Evolutionary conservation across 2,329 filamentous ascomycete genomes (phyloP).

Genomic region (Sarocladiaceae sp.): DNA sequence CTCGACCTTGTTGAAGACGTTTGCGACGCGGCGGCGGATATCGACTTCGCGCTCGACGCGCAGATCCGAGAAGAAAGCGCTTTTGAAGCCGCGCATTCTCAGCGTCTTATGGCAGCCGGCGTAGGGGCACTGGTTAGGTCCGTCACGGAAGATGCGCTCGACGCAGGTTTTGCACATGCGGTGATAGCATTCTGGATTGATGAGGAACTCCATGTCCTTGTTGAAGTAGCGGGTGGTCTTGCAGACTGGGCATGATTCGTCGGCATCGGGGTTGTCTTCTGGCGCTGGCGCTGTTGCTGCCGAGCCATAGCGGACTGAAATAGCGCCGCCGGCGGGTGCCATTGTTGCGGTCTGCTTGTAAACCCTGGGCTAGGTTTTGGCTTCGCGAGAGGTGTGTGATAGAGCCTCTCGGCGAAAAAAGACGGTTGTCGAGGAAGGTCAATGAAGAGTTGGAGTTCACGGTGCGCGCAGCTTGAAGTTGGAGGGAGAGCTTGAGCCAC

Average conservation of each 20-base stretch:
- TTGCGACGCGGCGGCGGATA: constrained; percentile 71
- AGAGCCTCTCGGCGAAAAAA: too few species aligned
- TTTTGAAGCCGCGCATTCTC: constrained; percentile 75
- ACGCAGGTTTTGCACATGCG: constrained; percentile 97
- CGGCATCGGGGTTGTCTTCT: constrained; percentile 20
- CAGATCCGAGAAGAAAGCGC: constrained; percentile 86
- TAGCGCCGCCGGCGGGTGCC: constrained; percentile 10
- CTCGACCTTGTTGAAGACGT: constrained; percentile 79
- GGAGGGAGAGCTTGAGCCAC: constrained; percentile 9
- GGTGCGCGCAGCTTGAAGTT: background rate
- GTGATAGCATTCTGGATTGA: constrained; percentile 98
- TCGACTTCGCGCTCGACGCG: constrained; percentile 89
- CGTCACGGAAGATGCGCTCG: constrained; percentile 85
- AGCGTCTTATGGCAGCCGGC: constrained; percentile 83
- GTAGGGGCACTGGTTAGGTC: constrained; percentile 87
- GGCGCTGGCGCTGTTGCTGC: constrained; percentile 12
- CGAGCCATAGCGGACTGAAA: background rate
- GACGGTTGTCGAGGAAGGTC: background rate
- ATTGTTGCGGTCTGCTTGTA: constrained; percentile 1
- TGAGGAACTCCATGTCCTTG: constrained; percentile 85
- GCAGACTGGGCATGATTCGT: constrained; percentile 92
- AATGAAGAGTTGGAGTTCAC: background rate
- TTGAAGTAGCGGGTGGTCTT: constrained; percentile 96
- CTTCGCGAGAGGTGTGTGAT: too few species aligned
- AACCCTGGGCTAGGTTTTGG: too few species aligned